Evolutionary conservation across 148 eudicot species (phyloP).

Genomic region (Chenopodium quinoa): DNA sequence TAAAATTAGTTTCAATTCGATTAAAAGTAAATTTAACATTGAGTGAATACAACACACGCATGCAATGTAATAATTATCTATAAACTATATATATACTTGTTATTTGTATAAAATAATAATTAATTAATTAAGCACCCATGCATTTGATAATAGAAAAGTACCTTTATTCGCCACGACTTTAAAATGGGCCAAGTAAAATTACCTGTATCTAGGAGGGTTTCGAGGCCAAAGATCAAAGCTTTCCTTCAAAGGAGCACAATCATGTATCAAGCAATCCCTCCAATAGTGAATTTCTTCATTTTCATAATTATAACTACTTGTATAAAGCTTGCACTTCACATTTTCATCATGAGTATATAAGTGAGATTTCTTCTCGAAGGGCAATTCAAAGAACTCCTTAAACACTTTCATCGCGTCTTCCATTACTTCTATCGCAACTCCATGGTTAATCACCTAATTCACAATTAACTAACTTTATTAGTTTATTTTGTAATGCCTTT

Average conservation of each 20-base stretch:
- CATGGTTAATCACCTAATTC: conserved; percentile 61
- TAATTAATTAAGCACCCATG: too few species aligned
- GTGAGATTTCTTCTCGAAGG: conserved; percentile 39
- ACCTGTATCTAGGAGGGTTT: conserved; percentile 58
- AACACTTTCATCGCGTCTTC: conserved; percentile 36
- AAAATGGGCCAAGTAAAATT: not conserved
- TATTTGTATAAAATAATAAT: too few species aligned
- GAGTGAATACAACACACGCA: too few species aligned
- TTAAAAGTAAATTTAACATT: too few species aligned
- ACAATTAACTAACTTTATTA: not conserved
- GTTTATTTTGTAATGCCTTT: too few species aligned
- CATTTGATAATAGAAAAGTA: too few species aligned
- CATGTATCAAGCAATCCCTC: conserved; percentile 50
- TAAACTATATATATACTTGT: too few species aligned
- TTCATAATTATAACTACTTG: conserved; percentile 37
- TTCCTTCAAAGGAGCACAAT: conserved; percentile 50
- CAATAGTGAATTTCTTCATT: conserved; percentile 47
- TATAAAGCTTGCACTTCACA: conserved; percentile 41
- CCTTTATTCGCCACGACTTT: too few species aligned
- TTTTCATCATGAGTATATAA: conserved; percentile 27
- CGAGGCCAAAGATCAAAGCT: conserved; percentile 48
- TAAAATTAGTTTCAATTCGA: too few species aligned
- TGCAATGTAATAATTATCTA: too few species aligned
- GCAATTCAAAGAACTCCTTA: conserved; percentile 49
- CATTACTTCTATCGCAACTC: conserved; percentile 34